Base-by-base conservation (phyloP, 78 protist genomes). In the Goniomonas avonlea region DNA sequence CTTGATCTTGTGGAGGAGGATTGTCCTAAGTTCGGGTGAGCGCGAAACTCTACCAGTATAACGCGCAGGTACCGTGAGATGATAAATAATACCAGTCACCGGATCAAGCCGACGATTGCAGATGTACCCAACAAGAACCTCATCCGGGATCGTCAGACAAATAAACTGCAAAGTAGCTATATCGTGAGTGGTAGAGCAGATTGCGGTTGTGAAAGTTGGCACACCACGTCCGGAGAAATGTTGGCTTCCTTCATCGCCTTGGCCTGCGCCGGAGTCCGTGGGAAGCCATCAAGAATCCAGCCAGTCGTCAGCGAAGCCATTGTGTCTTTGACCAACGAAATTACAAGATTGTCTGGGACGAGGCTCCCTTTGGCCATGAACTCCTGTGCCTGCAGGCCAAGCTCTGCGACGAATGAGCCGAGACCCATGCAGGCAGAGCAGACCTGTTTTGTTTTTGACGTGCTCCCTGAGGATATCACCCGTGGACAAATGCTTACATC, bases 41-140 rank as follows among this genome's bases (percentile, higher is more conserved):
- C n/a, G n/a, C n/a, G n/a, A n/a, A n/a, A n/a, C n/a, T n/a, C n/a
- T n/a, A n/a, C n/a, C n/a, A n/a, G n/a, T n/a, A n/a, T n/a, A n/a
- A n/a, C n/a, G n/a, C n/a, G n/a, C n/a, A n/a, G n/a, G n/a, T n/a
- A 31, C 31, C 29, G 56, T 31, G 23, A 84, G 7, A 83, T 88
- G 92, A 71, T 88, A 88, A 34, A 81, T 74, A 48, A 35, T 27
- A 1, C 88, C 88, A 5, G 88, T 84, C 25, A 8, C 69, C 17
- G 92, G 88, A 63, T 88, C 92, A 29, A 35, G 3, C n/a, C 85
- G 65, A 23, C 88, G 31, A 31, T 88, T 88, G 5, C 3, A 45
- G 20, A 55, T 3, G 7, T 88, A 55, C 47, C 68, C 85, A 9
- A 81, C 31, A 25, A 82, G n/a, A 27, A 65, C 77, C 27, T 48